Conservation (phyloP, 139 green algal species). For the Chlorella sp. region DNA sequence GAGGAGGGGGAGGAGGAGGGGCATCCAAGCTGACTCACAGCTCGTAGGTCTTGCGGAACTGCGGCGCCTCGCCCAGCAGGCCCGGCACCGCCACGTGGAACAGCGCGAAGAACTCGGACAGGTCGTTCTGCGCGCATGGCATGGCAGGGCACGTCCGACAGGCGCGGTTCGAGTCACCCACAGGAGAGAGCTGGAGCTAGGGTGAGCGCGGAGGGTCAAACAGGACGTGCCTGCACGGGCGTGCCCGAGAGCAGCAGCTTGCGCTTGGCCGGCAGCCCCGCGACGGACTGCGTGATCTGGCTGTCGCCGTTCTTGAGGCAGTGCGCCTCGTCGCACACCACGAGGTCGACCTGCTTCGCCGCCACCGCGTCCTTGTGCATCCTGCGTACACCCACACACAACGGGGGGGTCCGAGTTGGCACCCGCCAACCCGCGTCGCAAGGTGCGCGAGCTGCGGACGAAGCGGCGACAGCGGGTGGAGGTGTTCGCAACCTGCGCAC, state of each 20-base stretch:
- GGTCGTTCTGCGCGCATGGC: slow-evolving; percentile 24
- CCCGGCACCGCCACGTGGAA: slow-evolving; percentile 70
- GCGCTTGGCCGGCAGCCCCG: slow-evolving; percentile 58
- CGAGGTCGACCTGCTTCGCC: slow-evolving; percentile 22
- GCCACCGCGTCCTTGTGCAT: slow-evolving; percentile 19
- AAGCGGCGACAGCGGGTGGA: no score
- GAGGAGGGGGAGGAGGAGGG: no score
- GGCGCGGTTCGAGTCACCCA: no score
- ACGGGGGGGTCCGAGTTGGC: no score
- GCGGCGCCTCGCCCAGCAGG: slow-evolving; percentile 47
- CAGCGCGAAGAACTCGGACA: slow-evolving; percentile 67
- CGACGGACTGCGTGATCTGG: slow-evolving; percentile 72
- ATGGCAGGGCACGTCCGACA: no score
- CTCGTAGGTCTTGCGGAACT: slow-evolving; percentile 41
- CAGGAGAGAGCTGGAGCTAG: no score
- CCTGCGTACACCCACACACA: no score
- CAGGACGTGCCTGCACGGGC: slow-evolving; percentile 91
- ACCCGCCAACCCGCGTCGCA: no score
- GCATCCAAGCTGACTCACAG: neutral
- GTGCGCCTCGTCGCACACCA: slow-evolving; percentile 70
- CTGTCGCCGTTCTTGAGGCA: slow-evolving; percentile 89
- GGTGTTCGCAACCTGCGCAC: no score
- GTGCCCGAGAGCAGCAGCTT: slow-evolving; percentile 90
- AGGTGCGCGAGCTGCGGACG: no score
- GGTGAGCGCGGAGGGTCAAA: no score